Base-by-base conservation (phyloP, 2,329 filamentous ascomycete genomes). In the Ilyonectria destructans region DNA sequence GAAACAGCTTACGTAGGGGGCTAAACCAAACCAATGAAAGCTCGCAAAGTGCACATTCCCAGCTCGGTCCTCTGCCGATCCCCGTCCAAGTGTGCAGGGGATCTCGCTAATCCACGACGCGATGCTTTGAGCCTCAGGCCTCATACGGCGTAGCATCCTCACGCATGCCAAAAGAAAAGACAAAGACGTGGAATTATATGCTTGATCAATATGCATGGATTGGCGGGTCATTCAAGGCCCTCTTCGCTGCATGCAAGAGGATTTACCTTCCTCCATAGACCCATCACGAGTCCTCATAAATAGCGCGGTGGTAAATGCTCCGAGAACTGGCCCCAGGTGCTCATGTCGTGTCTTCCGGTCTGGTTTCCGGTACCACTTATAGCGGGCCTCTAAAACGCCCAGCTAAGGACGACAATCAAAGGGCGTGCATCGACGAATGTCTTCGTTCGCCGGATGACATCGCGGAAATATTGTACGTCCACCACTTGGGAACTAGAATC, bases 1-100 rank as follows among this genome's bases (percentile, higher is more conserved):
- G 55, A 61, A 62, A 67, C 58, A 49, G 40, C 63, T 58, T 65
- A 65, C 64, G 48, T 55, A 62, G 57, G 62, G 61, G 51, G 33
- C 31, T 2, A 12, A 15, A 35, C 2, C n/a, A 54, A 2, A 7
- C 51, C 51, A 54, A 54, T 54, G 3, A 15, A 21, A 33, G 3
- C n/a, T 17, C 8, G 5, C 26, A n/a, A 19, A 9, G 4, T 21
- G n/a, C 49, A 26, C 4, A 17, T 33, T 29, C 29, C 26, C 49
- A n/a, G 26, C 49, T 35, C 29, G 31, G n/a, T 54, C 35, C 17
- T 21, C 51, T 35, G 51, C 31, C 31, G 51, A 54, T 54, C 51
- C 29, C 19, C 31, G 31, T 37, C n/a, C 9, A 23, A n/a, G 15
- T n/a, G 17, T 3, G 40, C 40, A 43, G 40, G 40, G 40, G 40